Evolutionary conservation across 2,329 filamentous ascomycete genomes (phyloP), one percentile per base, ranked within the genome.

Genomic region (Paracamarosporium sp.): DNA sequence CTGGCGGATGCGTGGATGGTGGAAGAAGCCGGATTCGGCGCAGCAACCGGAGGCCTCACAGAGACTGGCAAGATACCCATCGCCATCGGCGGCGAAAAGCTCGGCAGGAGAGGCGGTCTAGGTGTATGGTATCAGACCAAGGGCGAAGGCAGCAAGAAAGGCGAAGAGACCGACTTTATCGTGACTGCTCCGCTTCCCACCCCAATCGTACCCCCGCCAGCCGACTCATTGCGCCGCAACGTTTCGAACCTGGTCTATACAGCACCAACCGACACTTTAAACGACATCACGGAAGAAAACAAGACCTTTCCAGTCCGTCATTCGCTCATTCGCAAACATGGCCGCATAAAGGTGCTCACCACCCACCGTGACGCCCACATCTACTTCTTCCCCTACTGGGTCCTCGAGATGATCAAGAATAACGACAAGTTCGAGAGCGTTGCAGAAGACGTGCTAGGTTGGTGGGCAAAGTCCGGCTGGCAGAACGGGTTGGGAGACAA

Each of bases 401-500:
- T 96, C 8, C 86, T 97, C 69, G 89, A 96, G 53, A 90, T 97
- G 75, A 86, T 96, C 40, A 85, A 86, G 56, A 82, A 85, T 60
- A 96, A 97, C 68, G 89, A 93, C 28, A 88, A 85, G 11, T 86
- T 99, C 61, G 91, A 97, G 68, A 96, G 89, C 55, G 88, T 99
- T 46, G 91, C 90, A 30, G 94, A 98, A 75, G 94, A 98, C 70
- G 87, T 97, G 5, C 82, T 98, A 15, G 93, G 93, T 6, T 97
- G 92, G 90, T 97, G 93, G 93, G 92, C 93, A 31, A 98, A 98
- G 75, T 88, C 94, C 0, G 88, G 88, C 53, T 99, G 95, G 95
- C 93, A 98, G 76, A 82, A 85, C 3, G 91, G 92, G 0, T 81
- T 97, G 3, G 86, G 86, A 0, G 86, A 90, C 50, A 97, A 96